Base-by-base conservation (phyloP, 169 alveolate species). In the Plasmodium relictum region DNA sequence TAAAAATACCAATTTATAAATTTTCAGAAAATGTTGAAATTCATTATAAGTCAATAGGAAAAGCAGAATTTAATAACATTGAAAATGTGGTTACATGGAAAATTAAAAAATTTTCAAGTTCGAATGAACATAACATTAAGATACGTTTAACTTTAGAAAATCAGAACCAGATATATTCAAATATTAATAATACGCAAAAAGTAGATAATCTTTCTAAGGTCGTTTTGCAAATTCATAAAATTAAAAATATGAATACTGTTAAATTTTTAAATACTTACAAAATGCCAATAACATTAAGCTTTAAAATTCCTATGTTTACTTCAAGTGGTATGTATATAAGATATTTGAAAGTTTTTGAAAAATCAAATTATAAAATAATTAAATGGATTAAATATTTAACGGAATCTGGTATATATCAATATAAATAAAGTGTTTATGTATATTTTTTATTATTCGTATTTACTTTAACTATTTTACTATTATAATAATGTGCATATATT, bases 301-400 rank as follows among this genome's bases (percentile, higher is more conserved):
- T 91, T 78, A 94, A 93, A 88, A 91, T 87, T 16, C 95, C 96
- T 26, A 88, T 88, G 94, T 93, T 59, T 26, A 90, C 91, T 2
- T 85, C 91, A 14, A 85, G 88, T 45, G 86, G 88, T 50, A 59
- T 85, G 85, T 73, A 68, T 61, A 73, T 85, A 42, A 45, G 59
- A 68, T 85, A 85, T 50, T 50, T 85, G 12, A 85, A 85, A 48
- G 89, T 76, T 42, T 76, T 63, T 39, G 89, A 76, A 76, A 76
- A 76, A 42, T 76, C 89, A 0, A 76, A 76, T 63, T 76, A 76
- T 63, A 76, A 76, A 62, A 76, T 76, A 45, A 76, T 76, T 50
- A 76, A 76, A 66, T 76, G 89, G 89, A 76, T 76, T 37, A 76
- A 76, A 41, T 76, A 76, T 22, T 45, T 76, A 48, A 76, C 89